Evolutionary conservation across 176 grass and related monocot species (phyloP).

Genomic region (Bromus sterilis): DNA sequence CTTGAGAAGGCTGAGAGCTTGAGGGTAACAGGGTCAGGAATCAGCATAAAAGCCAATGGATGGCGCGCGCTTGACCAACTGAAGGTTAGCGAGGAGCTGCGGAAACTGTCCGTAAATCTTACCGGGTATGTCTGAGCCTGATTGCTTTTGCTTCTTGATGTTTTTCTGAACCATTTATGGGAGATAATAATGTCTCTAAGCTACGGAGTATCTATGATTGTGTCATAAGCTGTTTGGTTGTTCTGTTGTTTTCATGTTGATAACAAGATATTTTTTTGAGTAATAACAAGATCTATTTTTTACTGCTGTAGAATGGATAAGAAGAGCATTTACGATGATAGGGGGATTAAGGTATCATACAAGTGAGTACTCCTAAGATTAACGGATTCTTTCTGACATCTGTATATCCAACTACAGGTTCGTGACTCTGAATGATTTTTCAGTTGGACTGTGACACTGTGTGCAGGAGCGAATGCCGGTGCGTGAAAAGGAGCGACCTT

Average conservation of each 20-base stretch:
- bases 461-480: constrained; percentile 20
- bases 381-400: not conserved
- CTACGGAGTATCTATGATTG: no score
- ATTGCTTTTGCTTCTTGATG: not conserved
- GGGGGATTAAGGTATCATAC: not conserved
- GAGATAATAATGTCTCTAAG: no score
- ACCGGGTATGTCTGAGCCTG: not conserved
- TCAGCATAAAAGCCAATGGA: constrained; percentile 37
- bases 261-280: no score
- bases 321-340: not conserved
- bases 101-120: not conserved
- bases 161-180: no score
- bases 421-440: not conserved
- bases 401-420: no score
- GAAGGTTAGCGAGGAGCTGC: constrained; percentile 13
- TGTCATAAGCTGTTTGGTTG: not conserved
- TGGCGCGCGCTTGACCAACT: constrained; percentile 45
- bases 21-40: constrained; percentile 23
- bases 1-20: constrained; percentile 35
- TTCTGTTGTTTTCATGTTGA: not conserved
- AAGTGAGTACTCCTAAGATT: not conserved
- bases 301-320: not conserved
- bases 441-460: not conserved
- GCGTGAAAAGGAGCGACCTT: constrained; percentile 31
- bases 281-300: no score